These are phyloP conservation scores for Paraphoma chrysanthemicola DNA, from an alignment of 2,329 filamentous ascomycete genomes.

Conservation along the genomic window DNA sequence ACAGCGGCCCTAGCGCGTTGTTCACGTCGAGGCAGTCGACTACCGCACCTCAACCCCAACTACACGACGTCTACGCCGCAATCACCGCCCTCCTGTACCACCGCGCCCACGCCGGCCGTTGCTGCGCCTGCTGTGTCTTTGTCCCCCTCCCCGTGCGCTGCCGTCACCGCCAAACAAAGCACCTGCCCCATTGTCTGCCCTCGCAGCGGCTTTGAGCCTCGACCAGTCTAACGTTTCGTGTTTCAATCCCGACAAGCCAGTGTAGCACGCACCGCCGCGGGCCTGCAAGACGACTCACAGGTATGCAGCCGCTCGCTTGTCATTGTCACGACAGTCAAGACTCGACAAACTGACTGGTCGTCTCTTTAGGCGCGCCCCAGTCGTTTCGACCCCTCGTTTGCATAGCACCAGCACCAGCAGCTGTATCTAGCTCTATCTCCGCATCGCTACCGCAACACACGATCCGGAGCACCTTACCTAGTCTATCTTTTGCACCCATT, in stretches of 20 bases:
- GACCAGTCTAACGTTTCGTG: conserved; percentile 45
- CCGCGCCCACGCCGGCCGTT: conserved; percentile 22
- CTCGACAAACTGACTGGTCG: conserved; percentile 36
- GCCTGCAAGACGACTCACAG: conserved; percentile 37
- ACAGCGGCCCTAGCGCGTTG: conserved; percentile 2
- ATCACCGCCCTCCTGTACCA: conserved; percentile 20
- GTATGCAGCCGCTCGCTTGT: conserved; percentile 32
- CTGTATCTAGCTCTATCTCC: conserved; percentile 24
- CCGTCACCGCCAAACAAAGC: conserved; percentile 14
- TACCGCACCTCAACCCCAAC: conserved; percentile 22
- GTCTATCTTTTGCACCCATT: conserved; percentile 2
- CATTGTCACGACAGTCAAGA: conserved; percentile 26
- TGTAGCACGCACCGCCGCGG: conserved; percentile 44
- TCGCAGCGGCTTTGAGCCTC: conserved; percentile 39
- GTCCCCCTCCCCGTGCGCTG: conserved; percentile 18
- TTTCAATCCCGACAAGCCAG: conserved; percentile 45
- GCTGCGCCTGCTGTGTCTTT: conserved; percentile 32
- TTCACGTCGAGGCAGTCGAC: background rate
- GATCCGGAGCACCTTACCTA: conserved; percentile 15
- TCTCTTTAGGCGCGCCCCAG: conserved; percentile 35
- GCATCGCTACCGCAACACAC: conserved; percentile 23
- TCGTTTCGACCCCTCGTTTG: conserved; percentile 47
- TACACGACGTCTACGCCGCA: conserved; percentile 11
- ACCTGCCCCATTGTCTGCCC: conserved; percentile 34
- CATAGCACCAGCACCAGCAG: conserved; percentile 25